phyloP scores from a whole-genome alignment of 371 early-diverging fungal genomes.

The Mortierella sp. region DNA sequence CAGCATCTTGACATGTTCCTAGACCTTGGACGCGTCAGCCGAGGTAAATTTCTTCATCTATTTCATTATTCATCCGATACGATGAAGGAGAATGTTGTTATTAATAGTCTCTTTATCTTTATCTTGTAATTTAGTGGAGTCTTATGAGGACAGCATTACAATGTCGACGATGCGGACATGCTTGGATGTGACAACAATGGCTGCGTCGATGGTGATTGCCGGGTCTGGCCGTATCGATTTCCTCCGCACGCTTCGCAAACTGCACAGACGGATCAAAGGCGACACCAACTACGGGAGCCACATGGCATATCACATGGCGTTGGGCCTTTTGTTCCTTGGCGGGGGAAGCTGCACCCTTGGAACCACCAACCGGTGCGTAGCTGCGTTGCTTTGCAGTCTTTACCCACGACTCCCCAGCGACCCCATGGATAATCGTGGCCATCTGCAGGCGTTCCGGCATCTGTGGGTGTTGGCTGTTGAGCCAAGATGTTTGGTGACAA shows the following conservation, averaged over 20 bases:
- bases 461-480: conserved; percentile 90
- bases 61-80: not conserved
- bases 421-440: conserved; percentile 78
- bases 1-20: conserved; percentile 65
- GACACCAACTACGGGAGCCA: conserved; percentile 84
- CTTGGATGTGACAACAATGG: conserved; percentile 74
- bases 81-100: too few relatives aligned
- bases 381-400: conserved; percentile 78
- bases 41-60: conserved; percentile 17
- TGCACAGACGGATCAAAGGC: conserved; percentile 63
- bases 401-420: conserved; percentile 85
- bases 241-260: conserved; percentile 66
- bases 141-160: conserved; percentile 72
- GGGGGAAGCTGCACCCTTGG: conserved; percentile 84
- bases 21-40: conserved; percentile 36
- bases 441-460: conserved; percentile 89
- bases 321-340: conserved; percentile 88
- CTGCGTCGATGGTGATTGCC: conserved; percentile 84
- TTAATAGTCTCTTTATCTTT: not conserved
- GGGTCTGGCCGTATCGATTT: conserved; percentile 83
- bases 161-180: conserved; percentile 68
- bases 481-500: conserved; percentile 79
- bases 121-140: conserved; percentile 44
- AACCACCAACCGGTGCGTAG: conserved; percentile 76
- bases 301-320: conserved; percentile 86